phyloP scores from a whole-genome alignment of 148 eudicot genomes.

The Vaccinium darrowii region DNA sequence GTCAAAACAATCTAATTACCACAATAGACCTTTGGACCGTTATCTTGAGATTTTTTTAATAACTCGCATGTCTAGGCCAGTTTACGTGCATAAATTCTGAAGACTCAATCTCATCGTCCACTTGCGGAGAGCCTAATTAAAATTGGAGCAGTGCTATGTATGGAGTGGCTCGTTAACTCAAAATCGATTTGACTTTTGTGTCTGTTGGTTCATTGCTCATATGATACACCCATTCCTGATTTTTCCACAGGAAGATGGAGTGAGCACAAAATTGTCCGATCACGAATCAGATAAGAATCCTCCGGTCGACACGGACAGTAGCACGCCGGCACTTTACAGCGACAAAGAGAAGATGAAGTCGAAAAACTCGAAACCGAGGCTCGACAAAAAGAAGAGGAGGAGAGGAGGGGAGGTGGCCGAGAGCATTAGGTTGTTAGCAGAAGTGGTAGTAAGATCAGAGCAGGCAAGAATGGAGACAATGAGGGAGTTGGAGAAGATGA shows the following conservation, averaged over 20 bases:
- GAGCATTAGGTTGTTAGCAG: constrained; percentile 75
- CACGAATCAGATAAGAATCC: constrained; percentile 7
- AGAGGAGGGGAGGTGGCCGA: constrained; percentile 47
- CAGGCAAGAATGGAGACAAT: constrained; percentile 68
- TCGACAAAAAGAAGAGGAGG: constrained; percentile 36
- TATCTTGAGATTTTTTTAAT: too few relatives aligned
- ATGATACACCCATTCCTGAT: neutral
- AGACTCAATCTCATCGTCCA: too few relatives aligned
- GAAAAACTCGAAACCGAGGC: constrained; percentile 25
- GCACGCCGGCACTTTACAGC: constrained; percentile 63
- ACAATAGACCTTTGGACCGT: neutral
- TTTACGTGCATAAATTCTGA: too few relatives aligned
- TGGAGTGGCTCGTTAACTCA: too few relatives aligned
- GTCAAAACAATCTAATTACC: neutral
- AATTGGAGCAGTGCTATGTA: too few relatives aligned
- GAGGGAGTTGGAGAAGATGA: constrained; percentile 79
- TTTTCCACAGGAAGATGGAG: constrained; percentile 7
- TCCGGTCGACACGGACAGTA: constrained; percentile 49
- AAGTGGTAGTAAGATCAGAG: constrained; percentile 66
- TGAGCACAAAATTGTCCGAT: constrained; percentile 18
- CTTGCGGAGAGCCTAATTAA: too few relatives aligned
- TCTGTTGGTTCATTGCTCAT: neutral
- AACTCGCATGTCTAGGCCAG: too few relatives aligned
- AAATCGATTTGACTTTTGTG: neutral
- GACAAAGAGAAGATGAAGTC: constrained; percentile 34